These are phyloP conservation scores for Stachybotrys chlorohalonatus DNA, from an alignment of 2,329 filamentous ascomycete species.

Conservation along the genomic window DNA sequence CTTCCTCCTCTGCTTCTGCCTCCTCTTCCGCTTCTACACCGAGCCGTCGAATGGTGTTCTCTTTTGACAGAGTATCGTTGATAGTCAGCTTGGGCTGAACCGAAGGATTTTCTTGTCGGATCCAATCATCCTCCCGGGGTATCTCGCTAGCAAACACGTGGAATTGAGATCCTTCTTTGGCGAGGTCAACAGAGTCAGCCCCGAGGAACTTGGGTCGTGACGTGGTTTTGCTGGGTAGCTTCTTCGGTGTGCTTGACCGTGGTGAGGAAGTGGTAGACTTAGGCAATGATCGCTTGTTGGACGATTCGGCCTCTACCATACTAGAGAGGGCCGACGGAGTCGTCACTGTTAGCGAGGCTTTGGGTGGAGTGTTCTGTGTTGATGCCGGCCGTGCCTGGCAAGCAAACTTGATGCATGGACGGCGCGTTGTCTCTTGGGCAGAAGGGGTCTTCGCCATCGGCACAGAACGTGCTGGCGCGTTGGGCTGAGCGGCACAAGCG, in stretches of 20 bases:
- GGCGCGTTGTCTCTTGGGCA: constrained; percentile 34
- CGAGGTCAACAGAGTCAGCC: constrained; percentile 39
- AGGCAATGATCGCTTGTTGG: constrained; percentile 21
- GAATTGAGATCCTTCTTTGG: constrained; percentile 55
- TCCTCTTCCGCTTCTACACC: constrained; percentile 90
- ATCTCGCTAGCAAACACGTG: constrained; percentile 87
- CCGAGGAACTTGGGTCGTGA: constrained; percentile 37
- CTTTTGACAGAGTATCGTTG: constrained; percentile 80
- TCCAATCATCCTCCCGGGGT: constrained; percentile 84
- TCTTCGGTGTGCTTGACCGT: constrained; percentile 7
- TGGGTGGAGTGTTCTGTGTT: constrained; percentile 28
- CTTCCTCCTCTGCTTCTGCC: constrained; percentile 43
- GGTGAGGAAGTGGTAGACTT: constrained; percentile 13
- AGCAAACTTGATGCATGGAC: constrained; percentile 66
- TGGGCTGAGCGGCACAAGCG: constrained; percentile 64
- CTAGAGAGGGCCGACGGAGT: constrained; percentile 3
- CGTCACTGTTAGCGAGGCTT: constrained; percentile 6
- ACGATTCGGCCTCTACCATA: constrained; percentile 13
- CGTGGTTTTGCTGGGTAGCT: constrained; percentile 12
- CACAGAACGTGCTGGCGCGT: constrained; percentile 30
- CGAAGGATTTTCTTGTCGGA: constrained; percentile 56
- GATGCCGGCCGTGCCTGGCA: constrained; percentile 49
- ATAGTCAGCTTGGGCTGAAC: constrained; percentile 70
- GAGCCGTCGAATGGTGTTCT: constrained; percentile 77
- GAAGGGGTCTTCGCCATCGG: constrained; percentile 22